Conservation (phyloP, 768 basidiomycete species). For the Tulasnella sp. region DNA sequence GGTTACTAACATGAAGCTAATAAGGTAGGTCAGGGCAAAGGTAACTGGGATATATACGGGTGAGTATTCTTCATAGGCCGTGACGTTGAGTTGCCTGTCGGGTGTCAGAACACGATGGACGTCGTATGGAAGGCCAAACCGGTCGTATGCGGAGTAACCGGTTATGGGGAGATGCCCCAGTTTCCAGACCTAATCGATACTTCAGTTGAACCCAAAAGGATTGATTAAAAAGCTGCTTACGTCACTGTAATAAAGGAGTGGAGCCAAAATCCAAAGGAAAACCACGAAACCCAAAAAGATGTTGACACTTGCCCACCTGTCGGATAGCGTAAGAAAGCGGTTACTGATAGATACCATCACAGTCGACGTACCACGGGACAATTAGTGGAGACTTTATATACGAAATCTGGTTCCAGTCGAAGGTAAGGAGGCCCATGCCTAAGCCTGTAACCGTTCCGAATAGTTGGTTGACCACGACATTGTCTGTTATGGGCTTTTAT, state of each 20-base stretch:
- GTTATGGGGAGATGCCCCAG: slow-evolving; percentile 39
- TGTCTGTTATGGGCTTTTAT: slow-evolving; percentile 32
- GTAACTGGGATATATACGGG: slow-evolving; percentile 39
- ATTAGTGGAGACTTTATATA: slow-evolving; percentile 66
- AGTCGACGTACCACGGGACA: slow-evolving; percentile 95
- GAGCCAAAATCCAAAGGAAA: slow-evolving; percentile 88
- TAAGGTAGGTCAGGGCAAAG: slow-evolving; percentile 36
- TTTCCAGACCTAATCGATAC: slow-evolving; percentile 25
- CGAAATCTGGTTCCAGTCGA: slow-evolving; percentile 79
- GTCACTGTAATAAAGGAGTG: slow-evolving; percentile 87
- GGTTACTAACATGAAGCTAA: slow-evolving; percentile 36
- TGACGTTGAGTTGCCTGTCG: slow-evolving; percentile 31
- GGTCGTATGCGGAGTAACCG: slow-evolving; percentile 34
- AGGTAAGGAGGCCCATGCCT: slow-evolving; percentile 85
- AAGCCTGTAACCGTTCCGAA: slow-evolving; percentile 79
- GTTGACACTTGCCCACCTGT: slow-evolving; percentile 90
- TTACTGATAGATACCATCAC: background rate
- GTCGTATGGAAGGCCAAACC: slow-evolving; percentile 37
- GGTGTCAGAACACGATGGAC: background rate
- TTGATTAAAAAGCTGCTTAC: slow-evolving; percentile 41
- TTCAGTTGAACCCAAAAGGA: slow-evolving; percentile 11
- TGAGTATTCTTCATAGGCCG: slow-evolving; percentile 39
- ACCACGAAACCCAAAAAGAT: slow-evolving; percentile 78
- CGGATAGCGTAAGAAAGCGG: background rate
- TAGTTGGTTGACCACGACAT: slow-evolving; percentile 78